Conservation (phyloP, 106 monocot species). For the Allium sativum region DNA sequence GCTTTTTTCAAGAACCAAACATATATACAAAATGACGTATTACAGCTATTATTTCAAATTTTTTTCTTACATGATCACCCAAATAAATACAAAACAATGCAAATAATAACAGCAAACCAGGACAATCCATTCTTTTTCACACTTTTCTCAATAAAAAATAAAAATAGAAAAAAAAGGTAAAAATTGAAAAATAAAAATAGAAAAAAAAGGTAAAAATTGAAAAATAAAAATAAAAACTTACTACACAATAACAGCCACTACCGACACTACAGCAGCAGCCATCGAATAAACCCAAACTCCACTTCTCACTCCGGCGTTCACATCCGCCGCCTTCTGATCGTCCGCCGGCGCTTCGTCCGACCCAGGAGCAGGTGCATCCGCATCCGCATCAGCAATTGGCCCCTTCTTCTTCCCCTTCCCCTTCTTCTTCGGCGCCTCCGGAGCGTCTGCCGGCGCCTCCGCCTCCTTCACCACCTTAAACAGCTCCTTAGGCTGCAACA, state of each 20-base stretch:
- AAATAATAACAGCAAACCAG: too few relatives aligned
- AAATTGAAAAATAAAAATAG: not conserved
- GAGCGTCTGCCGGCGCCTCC: conserved; percentile 22
- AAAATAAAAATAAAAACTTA: not conserved
- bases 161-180: not conserved
- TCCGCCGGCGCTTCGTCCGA: conserved; percentile 12
- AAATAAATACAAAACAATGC: too few relatives aligned
- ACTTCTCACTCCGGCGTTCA: conserved; percentile 4
- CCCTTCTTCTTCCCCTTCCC: not conserved
- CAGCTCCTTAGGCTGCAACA: conserved; percentile 29
- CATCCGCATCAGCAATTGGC: conserved; percentile 4
- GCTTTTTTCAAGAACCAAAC: too few relatives aligned
- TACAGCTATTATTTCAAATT: too few relatives aligned
- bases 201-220: not conserved
- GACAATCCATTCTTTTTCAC: not conserved
- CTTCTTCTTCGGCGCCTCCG: conserved; percentile 3
- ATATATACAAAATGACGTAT: too few relatives aligned
- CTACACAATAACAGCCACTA: not conserved
- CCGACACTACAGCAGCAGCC: not conserved
- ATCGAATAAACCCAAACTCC: not conserved
- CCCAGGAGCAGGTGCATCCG: conserved; percentile 2
- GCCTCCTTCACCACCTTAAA: conserved; percentile 17
- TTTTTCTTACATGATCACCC: too few relatives aligned
- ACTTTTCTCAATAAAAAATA: not conserved
- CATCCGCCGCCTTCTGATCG: conserved; percentile 19